Percentiles rank a stretch among this genome's conserved stretches.
phyloP scores from a whole-genome alignment of 2,329 filamentous ascomycete genomes.

The Hypoxylon sp. region DNA sequence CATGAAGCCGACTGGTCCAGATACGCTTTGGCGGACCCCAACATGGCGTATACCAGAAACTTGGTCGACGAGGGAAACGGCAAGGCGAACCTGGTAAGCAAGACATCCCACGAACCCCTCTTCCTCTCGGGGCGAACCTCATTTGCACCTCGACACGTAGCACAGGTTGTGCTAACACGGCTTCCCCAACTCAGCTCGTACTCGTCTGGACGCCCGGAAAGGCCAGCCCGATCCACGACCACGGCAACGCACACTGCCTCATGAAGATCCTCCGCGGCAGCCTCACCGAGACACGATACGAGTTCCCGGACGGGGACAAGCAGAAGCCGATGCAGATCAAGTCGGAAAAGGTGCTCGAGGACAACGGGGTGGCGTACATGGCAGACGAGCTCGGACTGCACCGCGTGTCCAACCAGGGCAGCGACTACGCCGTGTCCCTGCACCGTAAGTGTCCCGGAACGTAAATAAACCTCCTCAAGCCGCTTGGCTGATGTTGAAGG shows the following conservation, averaged over 20 bases:
- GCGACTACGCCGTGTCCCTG: constrained; percentile 81
- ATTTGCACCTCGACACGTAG: not conserved
- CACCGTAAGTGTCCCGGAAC: constrained; percentile 63
- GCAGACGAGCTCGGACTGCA: constrained; percentile 89
- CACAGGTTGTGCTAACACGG: constrained; percentile 31
- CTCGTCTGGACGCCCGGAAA: constrained; percentile 90
- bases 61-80: constrained; percentile 90
- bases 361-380: constrained; percentile 88
- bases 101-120: constrained; percentile 15
- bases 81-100: constrained; percentile 61
- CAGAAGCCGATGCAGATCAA: constrained; percentile 68
- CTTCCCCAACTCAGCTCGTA: constrained; percentile 68
- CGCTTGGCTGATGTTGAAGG: constrained; percentile 38
- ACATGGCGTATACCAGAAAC: constrained; percentile 82
- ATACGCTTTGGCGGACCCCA: constrained; percentile 77
- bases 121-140: not conserved
- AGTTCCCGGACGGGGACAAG: constrained; percentile 66
- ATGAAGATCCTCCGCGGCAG: constrained; percentile 87
- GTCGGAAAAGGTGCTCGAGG: constrained; percentile 70
- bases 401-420: constrained; percentile 77
- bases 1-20: constrained; percentile 73
- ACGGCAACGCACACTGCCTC: constrained; percentile 87
- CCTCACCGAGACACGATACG: constrained; percentile 82
- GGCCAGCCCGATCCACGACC: constrained; percentile 86
- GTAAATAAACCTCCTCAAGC: constrained; percentile 5